phyloP scores from a whole-genome alignment of 176 grass and related monocot genomes.

The Carex kokanica region DNA sequence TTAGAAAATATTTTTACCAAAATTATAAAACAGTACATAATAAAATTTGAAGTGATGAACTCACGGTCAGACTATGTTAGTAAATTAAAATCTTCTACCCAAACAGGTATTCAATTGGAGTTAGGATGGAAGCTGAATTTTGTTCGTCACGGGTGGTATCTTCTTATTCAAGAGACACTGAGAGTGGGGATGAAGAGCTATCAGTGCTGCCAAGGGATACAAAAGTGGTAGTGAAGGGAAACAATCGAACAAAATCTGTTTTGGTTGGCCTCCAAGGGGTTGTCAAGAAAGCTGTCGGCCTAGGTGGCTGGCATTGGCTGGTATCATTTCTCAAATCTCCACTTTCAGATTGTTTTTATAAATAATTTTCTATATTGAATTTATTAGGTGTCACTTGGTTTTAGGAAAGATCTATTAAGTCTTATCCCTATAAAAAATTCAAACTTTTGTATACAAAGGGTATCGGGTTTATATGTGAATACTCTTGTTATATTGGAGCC shows the following conservation, averaged over 20 bases:
- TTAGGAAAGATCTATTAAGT: background rate
- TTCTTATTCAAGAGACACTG: constrained; percentile 34
- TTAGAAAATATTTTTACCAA: background rate
- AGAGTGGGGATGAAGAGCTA: constrained; percentile 59
- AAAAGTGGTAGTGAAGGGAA: constrained; percentile 80
- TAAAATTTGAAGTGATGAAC: background rate
- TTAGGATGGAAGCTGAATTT: constrained; percentile 48
- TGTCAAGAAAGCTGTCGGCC: constrained; percentile 84
- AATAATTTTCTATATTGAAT: constrained; percentile 14
- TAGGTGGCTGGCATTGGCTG: constrained; percentile 92
- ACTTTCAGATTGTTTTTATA: background rate
- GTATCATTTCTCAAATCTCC: constrained; percentile 27
- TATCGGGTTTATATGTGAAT: background rate
- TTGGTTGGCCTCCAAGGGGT: constrained; percentile 78
- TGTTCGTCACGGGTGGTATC: constrained; percentile 28
- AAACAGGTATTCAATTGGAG: constrained; percentile 2
- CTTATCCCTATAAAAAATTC: background rate
- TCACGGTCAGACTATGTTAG: background rate
- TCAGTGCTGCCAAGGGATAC: constrained; percentile 65
- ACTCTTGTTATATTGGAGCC: background rate
- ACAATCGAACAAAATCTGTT: constrained; percentile 84
- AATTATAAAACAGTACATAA: background rate
- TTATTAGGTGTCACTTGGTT: background rate
- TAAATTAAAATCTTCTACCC: background rate
- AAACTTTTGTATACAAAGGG: too few relatives aligned